Percentiles rank a stretch among this genome's conserved stretches.
Evolutionary conservation across 2,329 filamentous ascomycete genomes (phyloP).

Genomic region (Diaporthe batatas): DNA sequence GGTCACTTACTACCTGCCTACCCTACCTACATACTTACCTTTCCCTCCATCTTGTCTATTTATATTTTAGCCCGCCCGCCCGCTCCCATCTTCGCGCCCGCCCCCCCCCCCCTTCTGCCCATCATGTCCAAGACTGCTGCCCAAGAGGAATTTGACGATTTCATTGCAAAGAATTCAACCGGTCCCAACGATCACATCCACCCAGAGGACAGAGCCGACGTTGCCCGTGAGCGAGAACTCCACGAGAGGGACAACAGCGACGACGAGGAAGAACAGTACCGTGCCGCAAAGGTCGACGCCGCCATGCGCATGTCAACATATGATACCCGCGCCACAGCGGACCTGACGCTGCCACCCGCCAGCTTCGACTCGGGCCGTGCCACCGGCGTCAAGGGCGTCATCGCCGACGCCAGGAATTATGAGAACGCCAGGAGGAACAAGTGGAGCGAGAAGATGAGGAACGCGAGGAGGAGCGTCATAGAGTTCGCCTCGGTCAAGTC

Average conservation of each 20-base stretch:
- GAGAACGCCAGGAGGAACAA: slow-evolving; percentile 73
- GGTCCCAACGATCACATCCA: slow-evolving; percentile 60
- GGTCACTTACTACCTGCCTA: not conserved
- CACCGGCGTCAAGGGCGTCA: slow-evolving; percentile 89
- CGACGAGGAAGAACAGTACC: slow-evolving; percentile 68
- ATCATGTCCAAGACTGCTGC: slow-evolving; percentile 71
- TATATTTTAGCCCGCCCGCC: slow-evolving; percentile 53
- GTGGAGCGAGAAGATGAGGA: slow-evolving; percentile 65
- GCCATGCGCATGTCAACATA: slow-evolving; percentile 75
- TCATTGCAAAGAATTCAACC: slow-evolving; percentile 69
- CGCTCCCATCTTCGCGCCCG: slow-evolving; percentile 36
- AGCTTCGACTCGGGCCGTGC: slow-evolving; percentile 77
- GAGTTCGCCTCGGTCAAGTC: slow-evolving; percentile 55
- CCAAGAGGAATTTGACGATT: slow-evolving; percentile 75
- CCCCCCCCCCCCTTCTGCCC: slow-evolving; percentile 45
- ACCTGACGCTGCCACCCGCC: slow-evolving; percentile 71
- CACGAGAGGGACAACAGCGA: slow-evolving; percentile 60
- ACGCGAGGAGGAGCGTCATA: slow-evolving; percentile 68
- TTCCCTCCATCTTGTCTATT: slow-evolving; percentile 45
- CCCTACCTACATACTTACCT: not conserved
- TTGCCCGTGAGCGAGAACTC: slow-evolving; percentile 54
- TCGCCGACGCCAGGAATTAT: slow-evolving; percentile 84
- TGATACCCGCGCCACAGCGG: slow-evolving; percentile 58
- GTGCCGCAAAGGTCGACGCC: slow-evolving; percentile 69
- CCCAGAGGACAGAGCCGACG: slow-evolving; percentile 70